Evolutionary conservation across 1,284 basidiomycete species (phyloP).

Genomic region (Ceratobasidium papillatum): DNA sequence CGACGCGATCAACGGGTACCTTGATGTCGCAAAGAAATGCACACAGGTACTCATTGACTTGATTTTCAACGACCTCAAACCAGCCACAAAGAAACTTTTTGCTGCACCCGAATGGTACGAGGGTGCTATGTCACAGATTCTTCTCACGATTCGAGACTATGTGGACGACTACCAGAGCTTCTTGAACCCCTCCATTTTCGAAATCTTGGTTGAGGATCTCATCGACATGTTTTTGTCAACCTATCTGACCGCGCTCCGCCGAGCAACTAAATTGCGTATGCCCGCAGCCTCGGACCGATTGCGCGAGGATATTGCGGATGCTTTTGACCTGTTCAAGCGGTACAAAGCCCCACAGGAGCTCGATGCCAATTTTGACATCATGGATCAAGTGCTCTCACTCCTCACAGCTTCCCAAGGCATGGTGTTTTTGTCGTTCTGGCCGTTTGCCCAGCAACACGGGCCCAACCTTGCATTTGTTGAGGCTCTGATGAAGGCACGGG

Average conservation of each 20-base stretch:
- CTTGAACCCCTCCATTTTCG: constrained; percentile 90
- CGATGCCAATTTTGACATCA: constrained; percentile 83
- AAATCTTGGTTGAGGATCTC: constrained; percentile 92
- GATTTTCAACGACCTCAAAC: constrained; percentile 94
- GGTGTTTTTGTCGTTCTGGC: constrained; percentile 94
- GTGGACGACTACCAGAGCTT: constrained; percentile 91
- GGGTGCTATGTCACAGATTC: constrained; percentile 82
- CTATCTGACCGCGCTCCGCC: constrained; percentile 89
- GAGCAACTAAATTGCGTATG: constrained; percentile 87
- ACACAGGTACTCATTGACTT: constrained; percentile 93
- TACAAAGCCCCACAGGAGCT: constrained; percentile 85
- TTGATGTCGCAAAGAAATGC: constrained; percentile 98
- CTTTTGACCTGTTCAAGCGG: constrained; percentile 82
- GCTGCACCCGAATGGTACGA: constrained; percentile 84
- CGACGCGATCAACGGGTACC: constrained; percentile 96
- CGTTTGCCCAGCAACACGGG: constrained; percentile 95
- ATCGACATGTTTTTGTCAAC: constrained; percentile 90
- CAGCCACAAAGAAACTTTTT: constrained; percentile 89
- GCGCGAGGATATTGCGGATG: constrained; percentile 79
- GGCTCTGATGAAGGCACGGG: constrained; percentile 85
- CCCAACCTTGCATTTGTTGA: constrained; percentile 94
- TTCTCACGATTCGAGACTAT: constrained; percentile 97
- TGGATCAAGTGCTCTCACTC: constrained; percentile 86
- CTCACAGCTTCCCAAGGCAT: constrained; percentile 91
- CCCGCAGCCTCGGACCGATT: constrained; percentile 85